Evolutionary conservation across 371 early-diverging fungal genomes (phyloP), one percentile per base, ranked within the genome.

Genomic region (Mortierella sp.): DNA sequence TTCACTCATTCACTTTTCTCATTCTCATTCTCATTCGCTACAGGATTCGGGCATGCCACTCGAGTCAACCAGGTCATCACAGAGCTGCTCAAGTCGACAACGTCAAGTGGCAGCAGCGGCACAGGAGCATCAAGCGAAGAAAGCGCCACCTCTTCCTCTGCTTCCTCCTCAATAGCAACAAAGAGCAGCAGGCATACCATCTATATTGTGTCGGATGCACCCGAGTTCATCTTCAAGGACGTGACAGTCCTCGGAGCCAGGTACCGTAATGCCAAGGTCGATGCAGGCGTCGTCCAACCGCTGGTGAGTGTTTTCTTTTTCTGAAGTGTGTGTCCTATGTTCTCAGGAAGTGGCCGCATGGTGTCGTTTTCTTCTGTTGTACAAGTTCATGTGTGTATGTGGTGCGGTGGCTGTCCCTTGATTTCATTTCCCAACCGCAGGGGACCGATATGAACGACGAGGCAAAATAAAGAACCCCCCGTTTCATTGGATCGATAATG

Each of bases 21-120:
- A 26, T 51, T 19, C 2, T 43, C 26, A 0, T 59, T 21, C 2
- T 9, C 34, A 34, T 61, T 31, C 37, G 4, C n/a, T 6, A 53
- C 76, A 93, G 94, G 94, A 77, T 93, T 92, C 89, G 94, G 93
- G 14, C 94, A 94, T 88, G 92, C 94, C 69, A 93, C 94, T 64
- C 90, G 91, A 69, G 93, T 92, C 40, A 90, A 90, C 78, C 91
- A 92, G 81, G 88, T 93, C 72, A 91, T 92, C 55, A 82, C 89
- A 26, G 92, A 92, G 61, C 89, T 95, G 48, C 85, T 94, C 8
- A 82, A 81, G 71, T 80, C 91, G 21, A 40, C 67, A 37, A 21
- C 21, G 40, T 67, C 67, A 67, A 40, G 43, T 8, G 3, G 64
- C 19, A n/a, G 69, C 89, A 40, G 19, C 37, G 14, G 51, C 21